phyloP scores from a whole-genome alignment of 352 stramenopile species.

The Pilasporangium apinafurcum region DNA sequence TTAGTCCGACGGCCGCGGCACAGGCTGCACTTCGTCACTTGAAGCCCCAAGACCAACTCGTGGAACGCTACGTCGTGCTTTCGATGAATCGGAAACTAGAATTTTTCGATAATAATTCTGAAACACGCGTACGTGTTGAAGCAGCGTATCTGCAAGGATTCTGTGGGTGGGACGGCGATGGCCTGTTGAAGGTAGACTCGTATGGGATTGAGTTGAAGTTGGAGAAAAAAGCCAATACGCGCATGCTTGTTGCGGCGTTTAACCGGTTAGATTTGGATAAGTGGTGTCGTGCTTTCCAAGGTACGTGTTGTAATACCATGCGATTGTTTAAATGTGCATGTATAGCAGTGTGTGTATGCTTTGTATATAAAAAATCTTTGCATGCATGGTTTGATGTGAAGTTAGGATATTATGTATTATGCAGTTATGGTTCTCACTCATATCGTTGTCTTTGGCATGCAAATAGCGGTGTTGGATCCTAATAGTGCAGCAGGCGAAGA shows the following conservation, averaged over 20 bases:
- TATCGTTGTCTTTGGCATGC: background rate
- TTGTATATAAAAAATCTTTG: background rate
- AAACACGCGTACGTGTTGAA: slow-evolving; percentile 24
- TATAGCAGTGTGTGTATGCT: background rate
- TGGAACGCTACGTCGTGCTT: slow-evolving; percentile 68
- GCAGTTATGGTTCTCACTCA: background rate
- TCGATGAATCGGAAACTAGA: slow-evolving; percentile 77
- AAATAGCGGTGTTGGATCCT: slow-evolving; percentile 63
- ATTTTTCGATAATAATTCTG: slow-evolving; percentile 43
- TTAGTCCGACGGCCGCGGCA: slow-evolving; percentile 1
- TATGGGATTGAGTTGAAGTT: slow-evolving; percentile 80
- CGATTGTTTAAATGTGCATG: background rate
- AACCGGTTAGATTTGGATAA: slow-evolving; percentile 81
- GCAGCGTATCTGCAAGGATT: slow-evolving; percentile 55
- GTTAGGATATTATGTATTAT: background rate
- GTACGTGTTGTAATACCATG: slow-evolving; percentile 11
- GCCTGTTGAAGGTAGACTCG: slow-evolving; percentile 59
- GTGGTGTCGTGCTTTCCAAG: slow-evolving; percentile 69
- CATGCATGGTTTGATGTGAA: no score
- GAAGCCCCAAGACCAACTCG: slow-evolving; percentile 4
- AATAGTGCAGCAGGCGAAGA: slow-evolving; percentile 52
- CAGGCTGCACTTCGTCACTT: slow-evolving; percentile 1
- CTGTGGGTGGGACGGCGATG: slow-evolving; percentile 70
- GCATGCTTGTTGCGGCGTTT: slow-evolving; percentile 65
- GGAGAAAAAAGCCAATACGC: slow-evolving; percentile 36